Evolutionary conservation across 1,284 basidiomycete species (phyloP).

Genomic region (Fomes fomentarius): DNA sequence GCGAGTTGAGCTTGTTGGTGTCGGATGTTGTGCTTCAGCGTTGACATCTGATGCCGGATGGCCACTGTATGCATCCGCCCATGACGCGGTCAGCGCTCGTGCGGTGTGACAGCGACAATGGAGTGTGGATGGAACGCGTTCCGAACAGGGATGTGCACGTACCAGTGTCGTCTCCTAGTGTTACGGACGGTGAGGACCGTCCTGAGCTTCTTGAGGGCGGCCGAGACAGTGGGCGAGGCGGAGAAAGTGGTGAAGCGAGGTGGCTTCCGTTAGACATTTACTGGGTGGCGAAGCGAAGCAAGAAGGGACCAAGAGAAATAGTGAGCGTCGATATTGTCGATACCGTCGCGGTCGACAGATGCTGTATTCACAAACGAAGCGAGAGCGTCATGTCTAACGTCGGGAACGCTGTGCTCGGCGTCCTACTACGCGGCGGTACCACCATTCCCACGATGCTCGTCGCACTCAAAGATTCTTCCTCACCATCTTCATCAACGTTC

Average conservation of each 20-base stretch:
- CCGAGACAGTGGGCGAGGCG: constrained; percentile 48
- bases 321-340: constrained; percentile 4
- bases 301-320: neutral
- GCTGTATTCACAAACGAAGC: constrained; percentile 7
- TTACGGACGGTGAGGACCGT: constrained; percentile 51
- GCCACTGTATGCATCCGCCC: constrained; percentile 59
- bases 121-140: neutral
- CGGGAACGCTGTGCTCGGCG: constrained; percentile 22
- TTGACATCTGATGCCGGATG: constrained; percentile 73
- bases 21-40: constrained; percentile 74
- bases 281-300: constrained; percentile 8
- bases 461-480: constrained; percentile 2
- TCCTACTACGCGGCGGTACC: constrained; percentile 11
- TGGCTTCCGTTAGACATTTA: constrained; percentile 25
- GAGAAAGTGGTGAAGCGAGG: constrained; percentile 33
- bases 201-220: constrained; percentile 61
- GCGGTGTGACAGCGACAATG: neutral
- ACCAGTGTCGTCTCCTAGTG: constrained; percentile 61
- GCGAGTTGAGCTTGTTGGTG: constrained; percentile 77
- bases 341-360: neutral
- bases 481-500: neutral
- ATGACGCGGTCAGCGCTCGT: neutral
- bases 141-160: constrained; percentile 22
- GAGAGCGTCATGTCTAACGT: constrained; percentile 15
- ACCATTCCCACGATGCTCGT: constrained; percentile 17